Evolutionary conservation across 306 rosid species (phyloP), one percentile per base, ranked within the genome.

Genomic region (Arachis stenosperma): DNA sequence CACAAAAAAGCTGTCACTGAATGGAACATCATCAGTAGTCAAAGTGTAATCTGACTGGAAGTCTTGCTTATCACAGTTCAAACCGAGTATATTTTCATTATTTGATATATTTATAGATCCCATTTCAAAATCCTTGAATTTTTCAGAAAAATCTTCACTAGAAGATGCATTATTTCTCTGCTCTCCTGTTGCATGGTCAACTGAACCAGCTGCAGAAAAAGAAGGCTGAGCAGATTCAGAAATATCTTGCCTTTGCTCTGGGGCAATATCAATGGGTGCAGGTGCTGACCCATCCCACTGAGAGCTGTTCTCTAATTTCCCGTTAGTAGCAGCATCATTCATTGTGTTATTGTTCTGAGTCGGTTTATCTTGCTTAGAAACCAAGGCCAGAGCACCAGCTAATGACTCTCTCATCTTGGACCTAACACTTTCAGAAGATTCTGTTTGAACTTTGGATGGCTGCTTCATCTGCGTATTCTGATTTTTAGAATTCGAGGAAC

Each of bases 391-490:
- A 29, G 96, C 96, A 79, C 89, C 73, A 71, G 89, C 86, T 71
- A 95, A 79, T 13, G 97, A 89, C 74, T 90, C 98, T 83, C 97
- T 90, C 99, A 95, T 91, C 86, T 95, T 95, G 76, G 98, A 91
- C 85, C 99, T 88, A 62, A 95, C 89, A 51, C 83, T 90, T 61
- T 86, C 97, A 42, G 88, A 88, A 66, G 96, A 88, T 56, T 91
- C 99, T 37, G 74, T 67, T 47, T 83, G 92, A 68, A 30, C 78
- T 82, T 80, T 95, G 74, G 91, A 50, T 22, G 89, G 64, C 36
- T 84, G 90, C 67, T 84, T 88, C 56, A 14, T 10, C 51, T 67
- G 82, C 3, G 86, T 56, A 78, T 69, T 83, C 75, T 81, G 97
- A 84, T 30, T 81, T 70, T 81, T 91, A 62, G 85, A 76, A 84